These are phyloP conservation scores for Helichrysum umbraculigerum DNA, from an alignment of 129 eudicot species.

Conservation along the genomic window DNA sequence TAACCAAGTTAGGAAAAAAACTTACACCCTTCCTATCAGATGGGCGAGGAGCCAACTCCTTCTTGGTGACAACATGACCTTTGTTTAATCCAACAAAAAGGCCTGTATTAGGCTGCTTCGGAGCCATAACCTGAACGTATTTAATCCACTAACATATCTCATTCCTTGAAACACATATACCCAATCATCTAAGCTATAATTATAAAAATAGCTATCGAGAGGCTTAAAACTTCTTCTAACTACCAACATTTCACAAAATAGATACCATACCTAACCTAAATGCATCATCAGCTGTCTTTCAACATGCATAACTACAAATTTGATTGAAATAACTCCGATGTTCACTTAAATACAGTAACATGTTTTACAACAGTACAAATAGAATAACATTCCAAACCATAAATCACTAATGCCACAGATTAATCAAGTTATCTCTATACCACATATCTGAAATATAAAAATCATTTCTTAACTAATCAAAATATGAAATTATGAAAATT, in stretches of 20 bases:
- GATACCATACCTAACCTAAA: too few species aligned
- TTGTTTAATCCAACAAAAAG: conserved; percentile 68
- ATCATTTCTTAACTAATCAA: not conserved
- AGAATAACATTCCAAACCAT: not conserved
- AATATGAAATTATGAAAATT: too few species aligned
- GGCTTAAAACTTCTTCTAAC: not conserved
- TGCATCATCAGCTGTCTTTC: too few species aligned
- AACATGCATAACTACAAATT: too few species aligned
- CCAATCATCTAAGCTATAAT: not conserved
- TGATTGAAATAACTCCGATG: not conserved
- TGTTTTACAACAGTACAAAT: not conserved
- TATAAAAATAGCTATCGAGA: too few species aligned
- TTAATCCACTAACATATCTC: not conserved
- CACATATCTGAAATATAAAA: not conserved
- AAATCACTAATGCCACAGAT: too few species aligned
- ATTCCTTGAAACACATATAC: not conserved
- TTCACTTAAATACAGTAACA: too few species aligned
- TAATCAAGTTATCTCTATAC: not conserved
- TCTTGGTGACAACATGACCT: conserved; percentile 74
- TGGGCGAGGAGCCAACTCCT: conserved; percentile 72
- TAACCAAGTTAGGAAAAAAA: not conserved
- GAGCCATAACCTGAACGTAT: conserved; percentile 54
- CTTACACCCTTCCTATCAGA: conserved; percentile 80
- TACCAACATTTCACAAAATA: too few species aligned
- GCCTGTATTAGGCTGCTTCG: conserved; percentile 74